Evolutionary conservation across 2,329 filamentous ascomycete genomes (phyloP).

Genomic region (Talaromyces sp.): DNA sequence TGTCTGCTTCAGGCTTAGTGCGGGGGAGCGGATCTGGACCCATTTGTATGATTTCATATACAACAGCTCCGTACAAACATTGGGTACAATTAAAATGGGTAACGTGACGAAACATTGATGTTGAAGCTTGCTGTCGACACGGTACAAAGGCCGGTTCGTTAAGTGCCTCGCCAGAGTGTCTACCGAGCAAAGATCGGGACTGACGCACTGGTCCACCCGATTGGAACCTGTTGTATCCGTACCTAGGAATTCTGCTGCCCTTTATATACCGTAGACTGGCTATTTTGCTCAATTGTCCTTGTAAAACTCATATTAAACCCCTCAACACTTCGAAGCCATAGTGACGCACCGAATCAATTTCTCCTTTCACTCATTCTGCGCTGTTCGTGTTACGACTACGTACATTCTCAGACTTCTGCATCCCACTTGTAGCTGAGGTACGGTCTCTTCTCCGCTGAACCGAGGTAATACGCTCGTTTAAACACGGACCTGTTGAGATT

Average conservation of each 20-base stretch:
- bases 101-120: conserved; percentile 15
- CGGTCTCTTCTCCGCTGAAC: conserved; percentile 26
- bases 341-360: background rate
- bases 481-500: background rate
- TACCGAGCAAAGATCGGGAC: background rate
- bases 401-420: background rate
- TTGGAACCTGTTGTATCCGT: conserved; percentile 1
- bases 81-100: conserved; percentile 21
- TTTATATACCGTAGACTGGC: conserved; percentile 4
- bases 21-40: conserved; percentile 18
- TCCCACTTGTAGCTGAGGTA: background rate
- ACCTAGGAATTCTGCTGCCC: background rate
- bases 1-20: conserved; percentile 21
- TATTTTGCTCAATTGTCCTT: background rate
- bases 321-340: background rate
- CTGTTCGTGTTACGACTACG: background rate
- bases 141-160: background rate
- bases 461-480: conserved; percentile 25
- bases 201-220: background rate
- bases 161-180: background rate
- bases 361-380: background rate
- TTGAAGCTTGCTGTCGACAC: background rate
- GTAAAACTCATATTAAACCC: background rate
- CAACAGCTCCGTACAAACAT: background rate
- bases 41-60: conserved; percentile 3